phyloP scores from a whole-genome alignment of 208 protist genomes.

The Trichomonas vaginalis region DNA sequence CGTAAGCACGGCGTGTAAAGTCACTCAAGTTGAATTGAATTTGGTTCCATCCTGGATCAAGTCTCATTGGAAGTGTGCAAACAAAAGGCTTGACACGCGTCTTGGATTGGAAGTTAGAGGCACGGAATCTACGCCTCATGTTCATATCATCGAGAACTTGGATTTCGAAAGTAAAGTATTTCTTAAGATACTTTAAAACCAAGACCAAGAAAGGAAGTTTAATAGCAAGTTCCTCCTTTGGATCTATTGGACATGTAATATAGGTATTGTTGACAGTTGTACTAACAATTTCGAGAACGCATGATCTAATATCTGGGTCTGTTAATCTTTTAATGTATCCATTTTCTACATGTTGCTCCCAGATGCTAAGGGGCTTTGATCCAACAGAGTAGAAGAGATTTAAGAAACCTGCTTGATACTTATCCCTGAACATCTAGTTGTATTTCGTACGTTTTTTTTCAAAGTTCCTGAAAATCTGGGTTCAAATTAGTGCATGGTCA shows the following conservation, averaged over 20 bases:
- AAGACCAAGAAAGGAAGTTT: constrained; percentile 98
- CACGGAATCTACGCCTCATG: constrained; percentile 81
- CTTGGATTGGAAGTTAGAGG: constrained; percentile 89
- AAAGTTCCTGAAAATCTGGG: too few relatives aligned
- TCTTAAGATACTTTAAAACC: constrained; percentile 68
- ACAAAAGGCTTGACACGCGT: constrained; percentile 96
- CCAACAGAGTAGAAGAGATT: constrained; percentile 95
- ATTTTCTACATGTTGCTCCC: constrained; percentile 82
- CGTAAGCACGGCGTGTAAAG: constrained; percentile 88
- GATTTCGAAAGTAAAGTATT: constrained; percentile 99
- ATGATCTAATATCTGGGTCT: constrained; percentile 94
- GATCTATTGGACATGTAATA: constrained; percentile 83
- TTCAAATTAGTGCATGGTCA: too few relatives aligned
- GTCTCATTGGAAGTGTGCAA: constrained; percentile 96
- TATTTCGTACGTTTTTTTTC: too few relatives aligned
- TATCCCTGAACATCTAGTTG: constrained; percentile 97
- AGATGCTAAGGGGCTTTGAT: constrained; percentile 86
- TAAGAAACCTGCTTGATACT: constrained; percentile 87
- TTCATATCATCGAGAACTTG: constrained; percentile 96
- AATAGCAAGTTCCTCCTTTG: constrained; percentile 90
- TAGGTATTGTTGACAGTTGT: constrained; percentile 92
- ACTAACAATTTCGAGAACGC: constrained; percentile 89
- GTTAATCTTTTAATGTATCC: constrained; percentile 94
- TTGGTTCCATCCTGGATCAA: constrained; percentile 97
- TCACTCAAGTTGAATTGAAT: constrained; percentile 97